Percentiles rank a stretch among this genome's conserved stretches.
These are phyloP conservation scores for Mycena capillaripes DNA, from an alignment of 768 basidiomycete species.

Conservation along the genomic window DNA sequence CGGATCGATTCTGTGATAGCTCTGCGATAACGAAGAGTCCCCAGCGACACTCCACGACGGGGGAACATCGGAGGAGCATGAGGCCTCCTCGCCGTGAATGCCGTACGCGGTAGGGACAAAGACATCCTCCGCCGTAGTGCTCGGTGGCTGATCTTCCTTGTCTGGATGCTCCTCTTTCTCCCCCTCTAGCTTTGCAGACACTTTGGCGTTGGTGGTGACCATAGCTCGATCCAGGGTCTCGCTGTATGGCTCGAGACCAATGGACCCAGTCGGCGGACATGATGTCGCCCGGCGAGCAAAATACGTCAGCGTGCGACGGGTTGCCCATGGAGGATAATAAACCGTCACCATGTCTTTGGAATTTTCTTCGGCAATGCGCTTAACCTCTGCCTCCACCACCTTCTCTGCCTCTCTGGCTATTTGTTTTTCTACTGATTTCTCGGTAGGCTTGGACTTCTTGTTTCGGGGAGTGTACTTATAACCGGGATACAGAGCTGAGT, in stretches of 20 bases:
- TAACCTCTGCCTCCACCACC: constrained; percentile 19
- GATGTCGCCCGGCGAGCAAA: constrained; percentile 33
- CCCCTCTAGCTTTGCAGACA: background rate
- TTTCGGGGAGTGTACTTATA: constrained; percentile 57
- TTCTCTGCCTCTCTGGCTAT: constrained; percentile 23
- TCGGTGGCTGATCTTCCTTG: background rate
- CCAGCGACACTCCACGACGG: background rate
- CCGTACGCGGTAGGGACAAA: constrained; percentile 14
- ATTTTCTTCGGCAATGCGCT: constrained; percentile 1
- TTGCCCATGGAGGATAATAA: constrained; percentile 36
- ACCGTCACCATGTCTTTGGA: constrained; percentile 27
- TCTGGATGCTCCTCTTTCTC: background rate
- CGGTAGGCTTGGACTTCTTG: constrained; percentile 10
- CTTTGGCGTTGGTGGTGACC: constrained; percentile 10
- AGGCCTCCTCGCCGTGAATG: background rate
- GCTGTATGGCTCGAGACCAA: constrained; percentile 29
- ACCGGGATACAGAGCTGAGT: constrained; percentile 56
- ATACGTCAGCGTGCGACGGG: constrained; percentile 30
- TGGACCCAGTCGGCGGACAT: constrained; percentile 27
- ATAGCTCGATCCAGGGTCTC: constrained; percentile 25
- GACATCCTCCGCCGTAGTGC: background rate
- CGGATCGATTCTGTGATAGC: constrained; percentile 8
- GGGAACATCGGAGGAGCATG: background rate
- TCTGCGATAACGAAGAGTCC: constrained; percentile 7
- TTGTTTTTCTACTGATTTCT: constrained; percentile 5